Percentiles rank a stretch among this genome's conserved stretches.
Evolutionary conservation across 352 stramenopile genomes (phyloP).

Genomic region (Pilasporangium apinafurcum): DNA sequence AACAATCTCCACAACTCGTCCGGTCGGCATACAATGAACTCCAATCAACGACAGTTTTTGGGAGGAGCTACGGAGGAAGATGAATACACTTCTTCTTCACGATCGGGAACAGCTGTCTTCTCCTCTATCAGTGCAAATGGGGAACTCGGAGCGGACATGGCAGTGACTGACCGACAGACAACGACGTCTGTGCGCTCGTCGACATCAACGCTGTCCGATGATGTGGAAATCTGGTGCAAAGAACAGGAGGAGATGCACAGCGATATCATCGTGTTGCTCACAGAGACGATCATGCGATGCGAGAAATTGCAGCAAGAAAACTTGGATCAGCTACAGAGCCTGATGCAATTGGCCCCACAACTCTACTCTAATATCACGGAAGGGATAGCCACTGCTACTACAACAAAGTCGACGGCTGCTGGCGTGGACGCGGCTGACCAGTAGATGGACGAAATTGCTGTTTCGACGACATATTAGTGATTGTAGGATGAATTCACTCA

Average conservation of each 20-base stretch:
- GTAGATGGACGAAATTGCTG: too few species aligned
- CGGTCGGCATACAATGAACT: too few species aligned
- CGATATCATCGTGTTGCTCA: conserved; percentile 72
- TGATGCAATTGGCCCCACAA: conserved; percentile 61
- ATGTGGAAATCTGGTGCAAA: conserved; percentile 70
- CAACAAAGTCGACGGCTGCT: too few species aligned
- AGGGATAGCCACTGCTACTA: too few species aligned
- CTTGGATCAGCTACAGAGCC: conserved; percentile 77
- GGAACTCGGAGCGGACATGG: conserved; percentile 4
- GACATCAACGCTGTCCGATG: conserved; percentile 62
- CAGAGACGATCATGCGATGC: conserved; percentile 75
- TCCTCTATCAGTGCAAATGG: not conserved
- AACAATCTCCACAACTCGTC: too few species aligned
- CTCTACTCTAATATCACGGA: too few species aligned
- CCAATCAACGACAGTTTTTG: not conserved
- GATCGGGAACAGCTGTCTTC: not conserved
- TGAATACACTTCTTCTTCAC: not conserved
- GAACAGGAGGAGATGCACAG: conserved; percentile 86
- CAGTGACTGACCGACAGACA: conserved; percentile 22
- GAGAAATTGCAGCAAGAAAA: conserved; percentile 80
- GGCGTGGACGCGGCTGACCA: too few species aligned
- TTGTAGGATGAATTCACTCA: too few species aligned
- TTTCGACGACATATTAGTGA: too few species aligned
- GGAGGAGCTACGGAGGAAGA: conserved; percentile 3
- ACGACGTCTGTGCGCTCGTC: conserved; percentile 41